Percentiles rank a stretch among this genome's conserved stretches.
Conservation (phyloP, 1,139 yeast species). For the Yamadazyma sp. region DNA sequence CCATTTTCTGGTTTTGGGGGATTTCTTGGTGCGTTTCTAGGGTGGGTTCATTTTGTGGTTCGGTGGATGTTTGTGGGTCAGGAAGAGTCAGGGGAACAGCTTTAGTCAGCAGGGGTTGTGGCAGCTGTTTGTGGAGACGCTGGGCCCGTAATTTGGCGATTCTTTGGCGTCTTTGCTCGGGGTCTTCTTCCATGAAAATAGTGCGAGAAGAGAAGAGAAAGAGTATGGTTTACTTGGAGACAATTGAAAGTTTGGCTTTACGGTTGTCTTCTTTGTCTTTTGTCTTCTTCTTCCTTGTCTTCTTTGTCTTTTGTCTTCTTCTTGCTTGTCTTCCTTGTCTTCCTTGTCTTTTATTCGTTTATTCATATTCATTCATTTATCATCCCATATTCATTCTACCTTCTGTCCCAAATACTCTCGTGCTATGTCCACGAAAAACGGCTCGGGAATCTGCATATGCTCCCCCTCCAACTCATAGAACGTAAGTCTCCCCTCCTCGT, state of each 20-base stretch:
- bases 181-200: conserved; percentile 3
- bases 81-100: background rate
- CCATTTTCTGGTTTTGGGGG: background rate
- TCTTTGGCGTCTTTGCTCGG: conserved; percentile 5
- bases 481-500: conserved; percentile 42
- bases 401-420: conserved; percentile 28
- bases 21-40: too few relatives aligned
- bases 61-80: background rate
- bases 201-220: background rate
- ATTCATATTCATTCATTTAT: too few relatives aligned
- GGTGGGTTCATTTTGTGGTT: background rate
- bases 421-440: conserved; percentile 41
- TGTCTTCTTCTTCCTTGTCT: too few relatives aligned
- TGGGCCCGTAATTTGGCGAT: conserved; percentile 3
- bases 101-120: too few relatives aligned
- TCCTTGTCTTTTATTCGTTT: too few relatives aligned
- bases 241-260: too few relatives aligned
- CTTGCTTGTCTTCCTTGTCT: too few relatives aligned
- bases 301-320: too few relatives aligned
- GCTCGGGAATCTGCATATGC: conserved; percentile 65
- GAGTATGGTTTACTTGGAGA: too few relatives aligned
- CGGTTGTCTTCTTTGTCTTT: too few relatives aligned
- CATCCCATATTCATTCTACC: too few relatives aligned
- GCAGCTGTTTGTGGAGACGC: background rate
- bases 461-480: conserved; percentile 56